These are phyloP conservation scores for Quercus bicolor DNA, from an alignment of 306 rosid species.

Conservation along the genomic window DNA sequence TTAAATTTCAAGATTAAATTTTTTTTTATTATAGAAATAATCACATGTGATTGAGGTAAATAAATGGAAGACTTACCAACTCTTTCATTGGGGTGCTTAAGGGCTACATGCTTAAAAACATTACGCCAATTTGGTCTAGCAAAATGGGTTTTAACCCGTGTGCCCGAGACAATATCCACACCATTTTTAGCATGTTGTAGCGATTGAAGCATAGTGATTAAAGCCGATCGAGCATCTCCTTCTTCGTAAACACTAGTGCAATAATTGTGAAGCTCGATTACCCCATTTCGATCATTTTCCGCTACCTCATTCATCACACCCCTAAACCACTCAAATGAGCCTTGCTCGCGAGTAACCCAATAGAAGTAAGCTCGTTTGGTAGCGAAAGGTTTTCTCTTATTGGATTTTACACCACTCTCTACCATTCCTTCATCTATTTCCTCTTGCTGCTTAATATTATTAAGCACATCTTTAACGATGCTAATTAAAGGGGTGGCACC, in stretches of 20 bases:
- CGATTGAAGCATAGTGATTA: conserved; percentile 85
- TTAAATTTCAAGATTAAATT: background rate
- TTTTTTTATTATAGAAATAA: background rate
- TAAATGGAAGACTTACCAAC: conserved; percentile 54
- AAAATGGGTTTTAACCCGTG: conserved; percentile 76
- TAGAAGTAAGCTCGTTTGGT: conserved; percentile 81
- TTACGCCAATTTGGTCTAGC: conserved; percentile 85
- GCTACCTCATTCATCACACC: conserved; percentile 89
- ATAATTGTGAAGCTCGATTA: conserved; percentile 77
- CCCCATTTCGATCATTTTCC: conserved; percentile 52
- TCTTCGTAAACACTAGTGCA: conserved; percentile 90
- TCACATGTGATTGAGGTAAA: background rate
- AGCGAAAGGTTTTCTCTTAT: conserved; percentile 57
- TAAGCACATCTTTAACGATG: conserved; percentile 74
- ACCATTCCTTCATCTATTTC: conserved; percentile 46
- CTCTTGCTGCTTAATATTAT: conserved; percentile 64
- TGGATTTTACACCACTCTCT: conserved; percentile 31
- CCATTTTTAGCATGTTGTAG: conserved; percentile 78
- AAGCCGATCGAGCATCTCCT: conserved; percentile 87
- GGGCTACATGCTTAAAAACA: conserved; percentile 59
- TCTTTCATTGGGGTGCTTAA: conserved; percentile 56
- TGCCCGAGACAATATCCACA: conserved; percentile 76
- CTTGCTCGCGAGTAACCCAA: conserved; percentile 93
- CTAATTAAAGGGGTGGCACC: conserved; percentile 88
- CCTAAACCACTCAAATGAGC: conserved; percentile 85